Conservation (phyloP, 192 early-diverging fungal genomes). For the Thoreauomyces humboldtii region DNA sequence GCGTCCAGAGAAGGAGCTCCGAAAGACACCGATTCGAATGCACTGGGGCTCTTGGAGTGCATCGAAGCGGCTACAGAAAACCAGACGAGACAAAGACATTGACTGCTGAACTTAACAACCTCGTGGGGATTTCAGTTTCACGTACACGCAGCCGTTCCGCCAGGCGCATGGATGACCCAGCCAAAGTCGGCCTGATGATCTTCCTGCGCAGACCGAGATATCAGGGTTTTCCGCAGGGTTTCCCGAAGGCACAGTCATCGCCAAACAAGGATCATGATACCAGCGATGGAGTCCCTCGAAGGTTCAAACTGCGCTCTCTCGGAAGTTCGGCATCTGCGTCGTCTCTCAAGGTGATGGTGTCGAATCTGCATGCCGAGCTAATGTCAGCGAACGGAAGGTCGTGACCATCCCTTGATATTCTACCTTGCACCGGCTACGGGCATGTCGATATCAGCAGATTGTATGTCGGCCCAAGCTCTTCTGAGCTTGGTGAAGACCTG, state of each 20-base stretch:
- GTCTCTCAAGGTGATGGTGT: constrained; percentile 18
- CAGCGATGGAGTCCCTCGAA: too few species aligned
- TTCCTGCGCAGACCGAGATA: neutral
- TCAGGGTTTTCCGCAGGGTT: too few species aligned
- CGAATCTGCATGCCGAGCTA: too few species aligned
- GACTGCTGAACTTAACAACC: too few species aligned
- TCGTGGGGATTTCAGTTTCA: too few species aligned
- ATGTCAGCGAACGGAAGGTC: neutral
- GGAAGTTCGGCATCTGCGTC: constrained; percentile 15
- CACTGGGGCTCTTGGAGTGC: constrained; percentile 1
- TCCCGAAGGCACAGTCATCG: too few species aligned
- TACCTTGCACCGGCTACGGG: constrained; percentile 15
- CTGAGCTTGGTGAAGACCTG: constrained; percentile 26
- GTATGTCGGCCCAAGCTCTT: constrained; percentile 8
- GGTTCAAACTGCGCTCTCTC: neutral
- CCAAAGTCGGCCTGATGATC: constrained; percentile 8
- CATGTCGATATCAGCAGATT: constrained; percentile 24
- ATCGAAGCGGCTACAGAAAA: neutral
- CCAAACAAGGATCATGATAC: too few species aligned
- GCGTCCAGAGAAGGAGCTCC: neutral
- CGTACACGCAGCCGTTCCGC: neutral
- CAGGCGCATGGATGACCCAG: constrained; percentile 7
- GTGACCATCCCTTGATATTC: neutral
- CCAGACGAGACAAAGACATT: neutral
- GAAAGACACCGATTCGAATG: constrained; percentile 1